Conservation (phyloP, 768 basidiomycete species). For the Gymnopilus dilepis region DNA sequence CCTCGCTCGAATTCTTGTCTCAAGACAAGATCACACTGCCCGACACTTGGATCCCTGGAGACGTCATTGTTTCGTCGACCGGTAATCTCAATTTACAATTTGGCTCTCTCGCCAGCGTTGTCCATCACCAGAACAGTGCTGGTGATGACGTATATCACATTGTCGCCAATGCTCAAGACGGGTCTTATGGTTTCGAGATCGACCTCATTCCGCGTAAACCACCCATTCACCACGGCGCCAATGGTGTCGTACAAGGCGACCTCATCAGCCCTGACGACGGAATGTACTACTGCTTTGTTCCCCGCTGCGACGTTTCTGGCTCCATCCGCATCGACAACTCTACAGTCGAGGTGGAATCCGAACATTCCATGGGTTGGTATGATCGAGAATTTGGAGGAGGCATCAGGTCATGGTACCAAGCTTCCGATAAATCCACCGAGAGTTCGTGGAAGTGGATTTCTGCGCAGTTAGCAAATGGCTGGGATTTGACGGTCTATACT, state of each 20-base stretch:
- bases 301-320: slow-evolving; percentile 5
- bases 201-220: slow-evolving; percentile 6
- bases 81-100: background rate
- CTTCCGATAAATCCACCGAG: background rate
- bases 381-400: slow-evolving; percentile 2
- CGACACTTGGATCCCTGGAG: background rate
- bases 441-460: slow-evolving; percentile 4
- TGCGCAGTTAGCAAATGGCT: slow-evolving; percentile 3
- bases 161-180: background rate
- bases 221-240: background rate
- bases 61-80: background rate
- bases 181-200: background rate
- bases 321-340: background rate
- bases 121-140: background rate
- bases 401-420: slow-evolving; percentile 2
- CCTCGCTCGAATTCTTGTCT: background rate
- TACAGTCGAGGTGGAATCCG: background rate
- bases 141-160: slow-evolving; percentile 4
- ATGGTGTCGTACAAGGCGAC: slow-evolving; percentile 7
- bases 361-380: slow-evolving; percentile 1
- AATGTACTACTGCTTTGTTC: slow-evolving; percentile 10
- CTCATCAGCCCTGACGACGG: slow-evolving; percentile 1
- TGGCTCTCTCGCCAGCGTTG: slow-evolving; percentile 2
- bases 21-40: background rate
- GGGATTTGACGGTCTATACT: slow-evolving; percentile 6